These are phyloP conservation scores for Cyclotella sp. DNA, from an alignment of 108 stramenopile species.

Conservation along the genomic window DNA sequence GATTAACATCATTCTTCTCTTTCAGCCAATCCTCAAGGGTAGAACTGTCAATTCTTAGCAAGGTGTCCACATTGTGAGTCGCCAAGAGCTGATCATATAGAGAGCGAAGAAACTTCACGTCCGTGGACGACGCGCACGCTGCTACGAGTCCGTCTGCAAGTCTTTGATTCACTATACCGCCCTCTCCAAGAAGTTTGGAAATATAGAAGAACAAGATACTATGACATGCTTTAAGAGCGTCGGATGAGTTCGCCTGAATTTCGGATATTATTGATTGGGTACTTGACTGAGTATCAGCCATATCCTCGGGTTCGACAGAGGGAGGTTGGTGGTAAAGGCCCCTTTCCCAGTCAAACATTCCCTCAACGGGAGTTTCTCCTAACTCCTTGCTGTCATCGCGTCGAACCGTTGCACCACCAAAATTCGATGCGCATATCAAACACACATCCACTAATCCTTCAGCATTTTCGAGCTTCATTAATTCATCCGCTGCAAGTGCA, in stretches of 20 bases:
- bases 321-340: constrained; percentile 73
- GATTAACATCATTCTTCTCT: constrained; percentile 55
- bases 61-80: constrained; percentile 66
- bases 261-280: constrained; percentile 55
- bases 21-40: constrained; percentile 78
- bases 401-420: constrained; percentile 51
- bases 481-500: constrained; percentile 70
- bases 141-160: constrained; percentile 71
- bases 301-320: constrained; percentile 2
- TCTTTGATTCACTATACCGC: constrained; percentile 18
- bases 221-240: constrained; percentile 78
- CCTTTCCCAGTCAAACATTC: constrained; percentile 72
- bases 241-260: constrained; percentile 63
- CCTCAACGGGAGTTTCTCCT: constrained; percentile 32
- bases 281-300: constrained; percentile 30
- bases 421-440: constrained; percentile 80
- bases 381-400: constrained; percentile 43
- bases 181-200: constrained; percentile 60
- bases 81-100: constrained; percentile 72
- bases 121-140: constrained; percentile 65
- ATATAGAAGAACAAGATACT: constrained; percentile 78
- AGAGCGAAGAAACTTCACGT: constrained; percentile 64
- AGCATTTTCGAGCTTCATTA: constrained; percentile 70
- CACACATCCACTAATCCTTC: constrained; percentile 81
- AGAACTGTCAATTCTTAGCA: constrained; percentile 71